Evolutionary conservation across 371 early-diverging fungal species (phyloP), one percentile per base, ranked within the genome.

Genomic region (Funneliformis caledonium): DNA sequence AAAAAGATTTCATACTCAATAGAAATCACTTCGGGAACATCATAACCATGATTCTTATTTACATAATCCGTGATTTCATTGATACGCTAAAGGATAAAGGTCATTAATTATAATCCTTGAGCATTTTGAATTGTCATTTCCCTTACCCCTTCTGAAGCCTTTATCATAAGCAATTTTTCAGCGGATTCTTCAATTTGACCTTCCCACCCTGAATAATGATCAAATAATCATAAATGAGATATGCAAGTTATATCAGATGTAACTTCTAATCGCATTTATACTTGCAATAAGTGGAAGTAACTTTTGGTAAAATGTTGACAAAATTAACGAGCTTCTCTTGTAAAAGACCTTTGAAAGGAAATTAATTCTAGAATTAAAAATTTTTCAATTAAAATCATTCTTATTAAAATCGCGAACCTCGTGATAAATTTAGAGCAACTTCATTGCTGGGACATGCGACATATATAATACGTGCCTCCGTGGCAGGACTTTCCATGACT

Each of bases 281-380:
- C 76, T 76, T 61, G 61, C 76, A 61, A 76, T 76, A 76, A 37
- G 61, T 43, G 31, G 76, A 76, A 43, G 76, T 37, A 22, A 76
- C 8, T 42, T 50, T 42, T 42, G 56, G 76, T 31, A 76, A 61
- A n/a, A 76, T 61, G 2, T 76, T 76, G 33, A 76, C 76, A 14
- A 60, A 76, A 37, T 60, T 61, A 45, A 22, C 76, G 12, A 76
- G 76, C 10, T 76, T 76, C 19, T 76, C 60, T 50, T 56, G 33
- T 52, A 76, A 52, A 6, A 76, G 26, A 19, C 76, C 76, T 76
- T 59, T 56, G 22, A 19, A 4, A 11, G 11, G 11, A 42, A 16
- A 7, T 12, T 16, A 26, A 50, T 22, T 72, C 26, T n/a, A 45
- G 26, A 14, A 26, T 47, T 48, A 43, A 42, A 2, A 37, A 8